Evolutionary conservation across 169 alveolate species (phyloP).

Genomic region (Cryptosporidium xiaoi): DNA sequence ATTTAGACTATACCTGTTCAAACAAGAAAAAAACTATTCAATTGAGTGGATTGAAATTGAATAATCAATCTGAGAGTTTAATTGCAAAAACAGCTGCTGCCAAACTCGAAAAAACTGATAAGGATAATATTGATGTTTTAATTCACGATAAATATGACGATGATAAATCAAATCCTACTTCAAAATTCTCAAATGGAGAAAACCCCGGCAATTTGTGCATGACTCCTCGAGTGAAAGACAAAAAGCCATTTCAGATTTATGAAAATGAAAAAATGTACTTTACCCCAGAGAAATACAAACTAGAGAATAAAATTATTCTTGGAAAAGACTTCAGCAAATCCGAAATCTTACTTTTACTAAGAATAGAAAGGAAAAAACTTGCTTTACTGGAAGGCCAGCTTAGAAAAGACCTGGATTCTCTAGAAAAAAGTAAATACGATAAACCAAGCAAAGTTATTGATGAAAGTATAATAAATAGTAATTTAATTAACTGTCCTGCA

Average conservation of each 20-base stretch:
- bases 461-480: background rate
- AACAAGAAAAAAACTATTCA: no score
- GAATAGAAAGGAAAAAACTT: constrained; percentile 43
- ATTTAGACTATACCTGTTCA: no score
- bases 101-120: no score
- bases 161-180: no score
- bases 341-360: constrained; percentile 28
- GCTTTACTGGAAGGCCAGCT: constrained; percentile 28
- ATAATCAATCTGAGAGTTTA: no score
- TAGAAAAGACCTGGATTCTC: constrained; percentile 14
- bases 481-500: constrained; percentile 33
- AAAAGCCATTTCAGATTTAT: background rate
- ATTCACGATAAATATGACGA: no score
- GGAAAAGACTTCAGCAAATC: constrained; percentile 30
- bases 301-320: background rate
- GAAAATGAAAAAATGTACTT: constrained; percentile 12
- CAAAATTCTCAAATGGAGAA: background rate
- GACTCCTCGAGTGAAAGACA: constrained; percentile 3
- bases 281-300: constrained; percentile 14
- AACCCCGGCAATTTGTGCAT: background rate
- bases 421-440: constrained; percentile 1
- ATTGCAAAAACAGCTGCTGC: no score
- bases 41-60: no score
- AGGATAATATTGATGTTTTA: no score
- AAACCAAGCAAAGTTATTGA: background rate